A percentile compares a stretch with the other conserved stretches of the same genome.
phyloP scores from a whole-genome alignment of 768 basidiomycete genomes.

The Tricholomella constricta region DNA sequence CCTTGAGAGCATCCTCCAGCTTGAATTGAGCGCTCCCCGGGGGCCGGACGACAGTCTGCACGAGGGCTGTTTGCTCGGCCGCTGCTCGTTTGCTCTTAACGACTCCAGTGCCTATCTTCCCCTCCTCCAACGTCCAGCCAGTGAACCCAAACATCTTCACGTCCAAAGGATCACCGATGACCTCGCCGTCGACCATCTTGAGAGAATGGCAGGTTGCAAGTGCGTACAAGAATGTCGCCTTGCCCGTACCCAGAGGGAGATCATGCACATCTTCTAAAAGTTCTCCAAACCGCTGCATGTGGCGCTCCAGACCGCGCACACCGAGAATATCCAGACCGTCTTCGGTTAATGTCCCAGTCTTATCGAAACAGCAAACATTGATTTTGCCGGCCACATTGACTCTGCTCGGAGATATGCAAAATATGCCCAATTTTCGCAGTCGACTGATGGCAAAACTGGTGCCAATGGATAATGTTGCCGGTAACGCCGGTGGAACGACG shows the following conservation, averaged over 20 bases:
- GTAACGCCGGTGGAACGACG: slow-evolving; percentile 95
- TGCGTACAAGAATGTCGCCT: slow-evolving; percentile 87
- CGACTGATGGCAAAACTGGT: slow-evolving; percentile 93
- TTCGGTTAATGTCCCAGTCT: slow-evolving; percentile 97
- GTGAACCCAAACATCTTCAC: slow-evolving; percentile 99
- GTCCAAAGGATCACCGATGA: slow-evolving; percentile 96
- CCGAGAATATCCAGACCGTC: slow-evolving; percentile 98
- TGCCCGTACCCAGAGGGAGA: slow-evolving; percentile 69
- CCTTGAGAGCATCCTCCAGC: slow-evolving; percentile 91
- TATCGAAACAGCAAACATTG: slow-evolving; percentile 98
- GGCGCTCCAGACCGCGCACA: slow-evolving; percentile 81
- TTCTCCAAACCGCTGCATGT: slow-evolving; percentile 82
- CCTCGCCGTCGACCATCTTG: slow-evolving; percentile 82
- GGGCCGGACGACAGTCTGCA: slow-evolving; percentile 95
- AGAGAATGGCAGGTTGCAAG: slow-evolving; percentile 96
- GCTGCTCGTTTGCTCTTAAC: slow-evolving; percentile 66
- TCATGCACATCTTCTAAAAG: slow-evolving; percentile 86
- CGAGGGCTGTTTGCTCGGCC: slow-evolving; percentile 80
- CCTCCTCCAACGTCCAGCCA: slow-evolving; percentile 94
- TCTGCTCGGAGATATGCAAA: slow-evolving; percentile 94
- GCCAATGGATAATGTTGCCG: slow-evolving; percentile 95
- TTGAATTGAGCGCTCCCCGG: slow-evolving; percentile 90
- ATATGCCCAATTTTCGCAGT: slow-evolving; percentile 84
- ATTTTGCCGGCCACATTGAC: slow-evolving; percentile 96
- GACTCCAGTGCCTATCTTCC: slow-evolving; percentile 67